Evolutionary conservation across 83 land plant species (phyloP), one percentile per base, ranked within the genome.

Genomic region (Isoetes engelmannii): DNA sequence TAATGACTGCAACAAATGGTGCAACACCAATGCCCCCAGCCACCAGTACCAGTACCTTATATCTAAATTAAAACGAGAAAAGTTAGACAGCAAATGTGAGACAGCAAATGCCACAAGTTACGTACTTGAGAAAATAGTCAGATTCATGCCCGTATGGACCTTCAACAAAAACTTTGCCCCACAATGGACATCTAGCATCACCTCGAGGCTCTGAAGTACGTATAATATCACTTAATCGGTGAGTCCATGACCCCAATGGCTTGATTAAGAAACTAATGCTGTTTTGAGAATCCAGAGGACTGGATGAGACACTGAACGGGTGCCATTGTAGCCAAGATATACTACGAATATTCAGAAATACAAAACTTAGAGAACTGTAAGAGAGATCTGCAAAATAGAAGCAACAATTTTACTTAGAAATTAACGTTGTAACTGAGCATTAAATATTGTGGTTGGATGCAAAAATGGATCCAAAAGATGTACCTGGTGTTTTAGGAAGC

Each of bases 21-120:
- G 97, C 85, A 57, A 92, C 85, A 21, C 97, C 97, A 73, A 85
- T 92, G 18, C 97, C 97, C 3, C 97, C 97, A 51, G 95, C 95
- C 12, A 89, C 92, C 73, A 92, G 58, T 50, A 92, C 68, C 18
- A 92, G 89, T 48, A 77, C 75, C 28, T 87, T 87, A 69, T 92
- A 87, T 75, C 97, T 92, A 63, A 48, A 17, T 45, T 13, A 9
- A 1, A 9, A 15, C 3, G 19, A 15, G 20, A n/a, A 60, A 51
- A 51, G 12, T 51, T 51, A 51, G 15, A n/a, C 10, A n/a, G 9
- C 9, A 21, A 60, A 0, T 21, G 9, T 60, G 13, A 8, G 9
- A 1, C 63, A n/a, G 28, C 0, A 0, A 20, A 60, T 60, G 63
- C n/a, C 9, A 44, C 12, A 15, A 1, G 19, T 37, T 7, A 58